Evolutionary conservation across 768 basidiomycete genomes (phyloP).

Genomic region (Thelephora ganbajun): DNA sequence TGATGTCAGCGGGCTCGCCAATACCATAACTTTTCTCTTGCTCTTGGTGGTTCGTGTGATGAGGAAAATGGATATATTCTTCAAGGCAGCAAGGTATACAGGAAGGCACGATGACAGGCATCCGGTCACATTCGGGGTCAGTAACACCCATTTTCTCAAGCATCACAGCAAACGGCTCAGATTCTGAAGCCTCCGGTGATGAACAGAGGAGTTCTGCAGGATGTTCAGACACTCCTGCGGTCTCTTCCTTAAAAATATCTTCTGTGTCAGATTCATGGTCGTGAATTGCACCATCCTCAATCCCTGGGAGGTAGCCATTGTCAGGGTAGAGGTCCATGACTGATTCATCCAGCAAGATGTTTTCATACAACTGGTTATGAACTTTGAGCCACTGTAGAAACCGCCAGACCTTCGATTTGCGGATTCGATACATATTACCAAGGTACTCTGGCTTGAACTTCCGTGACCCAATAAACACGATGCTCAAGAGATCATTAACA

Average conservation of each 20-base stretch:
- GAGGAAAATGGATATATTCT: no score
- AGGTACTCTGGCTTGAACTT: conserved; percentile 9
- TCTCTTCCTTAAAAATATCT: conserved; percentile 13
- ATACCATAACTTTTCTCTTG: no score
- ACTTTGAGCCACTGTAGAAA: conserved; percentile 14
- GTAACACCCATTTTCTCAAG: conserved; percentile 18
- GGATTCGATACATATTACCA: conserved; percentile 10
- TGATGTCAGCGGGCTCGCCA: no score
- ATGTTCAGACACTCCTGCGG: conserved; percentile 16
- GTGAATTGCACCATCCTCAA: conserved; percentile 7
- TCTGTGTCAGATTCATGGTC: conserved; percentile 3
- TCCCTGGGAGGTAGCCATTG: neutral
- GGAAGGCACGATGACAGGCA: conserved; percentile 15
- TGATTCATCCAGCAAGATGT: neutral
- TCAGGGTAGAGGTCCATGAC: neutral
- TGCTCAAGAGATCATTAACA: conserved; percentile 12
- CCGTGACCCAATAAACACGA: conserved; percentile 18
- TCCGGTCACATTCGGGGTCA: conserved; percentile 16
- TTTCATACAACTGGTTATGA: conserved; percentile 12
- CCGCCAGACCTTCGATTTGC: conserved; percentile 12
- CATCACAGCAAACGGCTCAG: conserved; percentile 1
- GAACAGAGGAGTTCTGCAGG: conserved; percentile 7
- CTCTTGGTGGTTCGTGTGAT: no score
- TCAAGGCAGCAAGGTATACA: no score
- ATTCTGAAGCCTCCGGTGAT: neutral